A percentile compares a stretch with the other conserved stretches of the same genome.
Conservation (phyloP, 2,329 filamentous ascomycete genomes). For the Ophiostoma piceae region DNA sequence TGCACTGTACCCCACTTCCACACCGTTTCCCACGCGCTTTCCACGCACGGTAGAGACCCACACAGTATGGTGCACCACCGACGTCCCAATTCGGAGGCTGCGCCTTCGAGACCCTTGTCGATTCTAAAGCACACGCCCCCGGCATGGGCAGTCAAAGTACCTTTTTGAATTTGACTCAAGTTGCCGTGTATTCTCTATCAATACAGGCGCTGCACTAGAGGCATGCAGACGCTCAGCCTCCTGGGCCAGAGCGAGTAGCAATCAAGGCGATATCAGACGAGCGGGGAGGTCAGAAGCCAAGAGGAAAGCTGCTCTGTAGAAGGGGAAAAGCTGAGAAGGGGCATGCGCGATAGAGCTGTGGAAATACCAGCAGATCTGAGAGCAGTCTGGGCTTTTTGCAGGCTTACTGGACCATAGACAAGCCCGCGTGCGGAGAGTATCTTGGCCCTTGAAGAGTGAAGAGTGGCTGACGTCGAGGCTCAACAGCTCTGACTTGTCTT, state of each 20-base stretch:
- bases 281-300: not conserved
- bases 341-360: not conserved
- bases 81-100: not conserved
- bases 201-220: not conserved
- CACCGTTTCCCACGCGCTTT: not conserved
- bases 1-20: not conserved
- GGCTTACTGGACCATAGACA: too few species aligned
- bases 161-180: not conserved
- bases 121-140: not conserved
- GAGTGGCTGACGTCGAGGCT: not conserved
- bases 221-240: not conserved
- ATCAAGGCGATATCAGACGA: not conserved
- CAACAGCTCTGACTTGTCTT: not conserved
- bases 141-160: not conserved
- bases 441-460: not conserved
- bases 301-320: not conserved
- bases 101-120: slow-evolving; percentile 1
- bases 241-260: not conserved
- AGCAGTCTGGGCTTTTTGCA: too few species aligned
- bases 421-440: not conserved
- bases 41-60: slow-evolving; percentile 8
- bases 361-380: not conserved
- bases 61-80: not conserved
- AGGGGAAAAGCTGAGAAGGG: not conserved
- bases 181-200: not conserved